Percentiles rank a stretch among this genome's conserved stretches.
Evolutionary conservation across 345 rosid genomes (phyloP).

Genomic region (Eucalyptus lansdowneana): DNA sequence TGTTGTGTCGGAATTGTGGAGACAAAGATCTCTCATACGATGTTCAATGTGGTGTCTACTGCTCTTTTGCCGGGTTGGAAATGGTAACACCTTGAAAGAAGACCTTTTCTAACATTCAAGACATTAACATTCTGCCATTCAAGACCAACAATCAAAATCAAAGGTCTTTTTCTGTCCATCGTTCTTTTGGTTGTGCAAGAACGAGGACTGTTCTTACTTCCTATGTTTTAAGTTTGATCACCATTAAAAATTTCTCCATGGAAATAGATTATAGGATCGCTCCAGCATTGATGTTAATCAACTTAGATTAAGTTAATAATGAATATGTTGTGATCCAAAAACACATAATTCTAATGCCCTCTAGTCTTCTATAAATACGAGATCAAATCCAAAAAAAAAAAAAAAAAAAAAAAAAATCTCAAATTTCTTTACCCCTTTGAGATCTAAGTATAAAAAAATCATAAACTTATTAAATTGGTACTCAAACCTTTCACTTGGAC

Average conservation of each 20-base stretch:
- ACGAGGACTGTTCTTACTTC: background rate
- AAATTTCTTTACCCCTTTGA: background rate
- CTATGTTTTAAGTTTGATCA: background rate
- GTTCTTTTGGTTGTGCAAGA: background rate
- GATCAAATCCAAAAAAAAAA: background rate
- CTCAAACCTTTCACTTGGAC: too few relatives aligned
- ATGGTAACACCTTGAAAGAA: background rate
- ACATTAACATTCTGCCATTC: background rate
- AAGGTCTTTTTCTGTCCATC: background rate
- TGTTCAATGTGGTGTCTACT: too few relatives aligned
- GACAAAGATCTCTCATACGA: too few relatives aligned
- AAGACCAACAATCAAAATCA: background rate
- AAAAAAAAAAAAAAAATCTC: too few relatives aligned
- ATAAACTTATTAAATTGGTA: too few relatives aligned
- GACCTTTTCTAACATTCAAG: background rate
- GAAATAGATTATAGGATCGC: background rate
- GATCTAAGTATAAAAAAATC: too few relatives aligned
- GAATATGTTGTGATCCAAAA: background rate
- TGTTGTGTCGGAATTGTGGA: too few relatives aligned
- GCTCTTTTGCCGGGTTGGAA: too few relatives aligned
- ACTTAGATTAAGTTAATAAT: background rate
- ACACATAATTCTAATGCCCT: background rate
- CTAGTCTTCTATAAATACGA: background rate
- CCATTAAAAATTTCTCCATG: background rate
- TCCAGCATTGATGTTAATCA: background rate